Conservation (phyloP, 2,329 filamentous ascomycete species). For the Sclerotinia minor region DNA sequence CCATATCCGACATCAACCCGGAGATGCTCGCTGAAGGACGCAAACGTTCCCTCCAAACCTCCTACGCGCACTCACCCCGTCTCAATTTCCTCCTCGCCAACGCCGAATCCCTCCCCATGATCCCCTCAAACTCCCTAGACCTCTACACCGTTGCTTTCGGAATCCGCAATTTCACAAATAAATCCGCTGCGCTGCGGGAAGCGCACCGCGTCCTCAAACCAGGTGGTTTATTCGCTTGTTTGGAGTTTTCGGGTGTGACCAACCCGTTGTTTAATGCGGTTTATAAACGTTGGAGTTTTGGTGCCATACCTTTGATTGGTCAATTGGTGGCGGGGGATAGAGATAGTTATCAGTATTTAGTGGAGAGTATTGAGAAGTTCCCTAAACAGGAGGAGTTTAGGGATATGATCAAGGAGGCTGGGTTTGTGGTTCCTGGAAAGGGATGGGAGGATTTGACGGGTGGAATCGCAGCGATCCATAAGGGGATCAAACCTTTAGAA, state of each 20-base stretch:
- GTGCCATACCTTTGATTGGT: slow-evolving; percentile 90
- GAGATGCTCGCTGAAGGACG: slow-evolving; percentile 89
- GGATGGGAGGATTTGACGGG: slow-evolving; percentile 90
- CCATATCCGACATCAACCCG: slow-evolving; percentile 93
- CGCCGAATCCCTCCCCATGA: slow-evolving; percentile 70
- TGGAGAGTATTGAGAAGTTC: slow-evolving; percentile 95
- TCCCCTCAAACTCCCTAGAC: slow-evolving; percentile 75
- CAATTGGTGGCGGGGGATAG: slow-evolving; percentile 92
- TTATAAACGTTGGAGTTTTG: slow-evolving; percentile 96
- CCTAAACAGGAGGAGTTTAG: slow-evolving; percentile 83
- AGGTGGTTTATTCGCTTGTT: slow-evolving; percentile 91
- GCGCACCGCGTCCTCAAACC: slow-evolving; percentile 89
- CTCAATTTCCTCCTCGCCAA: slow-evolving; percentile 85
- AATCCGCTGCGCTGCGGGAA: slow-evolving; percentile 77
- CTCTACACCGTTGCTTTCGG: slow-evolving; percentile 97
- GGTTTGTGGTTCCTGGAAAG: slow-evolving; percentile 78
- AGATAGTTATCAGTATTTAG: slow-evolving; percentile 96
- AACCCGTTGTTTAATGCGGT: slow-evolving; percentile 76
- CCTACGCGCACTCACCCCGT: slow-evolving; percentile 54
- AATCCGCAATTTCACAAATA: slow-evolving; percentile 95
- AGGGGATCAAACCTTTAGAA: slow-evolving; percentile 76
- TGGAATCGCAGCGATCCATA: slow-evolving; percentile 94
- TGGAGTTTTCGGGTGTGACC: slow-evolving; percentile 84
- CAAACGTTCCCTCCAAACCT: slow-evolving; percentile 67
- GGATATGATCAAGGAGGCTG: slow-evolving; percentile 78